Evolutionary conservation across 179 eudicot species (phyloP).

Genomic region (Dionaea muscipula): DNA sequence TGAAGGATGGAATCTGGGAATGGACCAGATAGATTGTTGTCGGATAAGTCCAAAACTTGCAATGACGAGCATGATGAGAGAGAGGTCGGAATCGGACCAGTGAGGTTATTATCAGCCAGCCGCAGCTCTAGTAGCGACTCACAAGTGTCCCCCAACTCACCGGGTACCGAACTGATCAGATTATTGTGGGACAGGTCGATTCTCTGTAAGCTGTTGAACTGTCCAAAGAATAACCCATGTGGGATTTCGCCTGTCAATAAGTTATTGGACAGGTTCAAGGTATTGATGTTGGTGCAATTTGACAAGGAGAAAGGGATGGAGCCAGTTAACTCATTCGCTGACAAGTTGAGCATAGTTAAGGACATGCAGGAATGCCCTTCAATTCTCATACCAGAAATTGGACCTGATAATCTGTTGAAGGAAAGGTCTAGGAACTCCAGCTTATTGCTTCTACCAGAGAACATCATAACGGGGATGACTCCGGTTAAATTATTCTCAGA

Average conservation of each 20-base stretch:
- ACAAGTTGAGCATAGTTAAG: conserved; percentile 34
- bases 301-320: conserved; percentile 37
- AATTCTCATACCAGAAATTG: conserved; percentile 21
- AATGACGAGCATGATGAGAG: conserved; percentile 60
- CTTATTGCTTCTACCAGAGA: conserved; percentile 19
- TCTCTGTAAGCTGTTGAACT: conserved; percentile 33
- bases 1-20: conserved; percentile 43
- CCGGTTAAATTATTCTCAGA: conserved; percentile 61
- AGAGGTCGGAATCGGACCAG: conserved; percentile 53
- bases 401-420: conserved; percentile 36
- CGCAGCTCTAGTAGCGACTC: conserved; percentile 49
- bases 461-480: conserved; percentile 28
- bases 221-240: conserved; percentile 24
- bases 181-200: conserved; percentile 71
- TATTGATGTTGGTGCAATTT: conserved; percentile 44
- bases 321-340: conserved; percentile 42
- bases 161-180: conserved; percentile 51
- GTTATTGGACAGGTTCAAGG: conserved; percentile 46
- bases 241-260: conserved; percentile 50
- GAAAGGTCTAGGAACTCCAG: conserved; percentile 59
- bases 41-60: conserved; percentile 54
- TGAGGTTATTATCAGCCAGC: conserved; percentile 51
- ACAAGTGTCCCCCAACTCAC: conserved; percentile 53
- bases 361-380: conserved; percentile 23
- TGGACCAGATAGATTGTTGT: conserved; percentile 59